Evolutionary conservation across 2,329 filamentous ascomycete genomes (phyloP).

Genomic region (Laburnicola sp.): DNA sequence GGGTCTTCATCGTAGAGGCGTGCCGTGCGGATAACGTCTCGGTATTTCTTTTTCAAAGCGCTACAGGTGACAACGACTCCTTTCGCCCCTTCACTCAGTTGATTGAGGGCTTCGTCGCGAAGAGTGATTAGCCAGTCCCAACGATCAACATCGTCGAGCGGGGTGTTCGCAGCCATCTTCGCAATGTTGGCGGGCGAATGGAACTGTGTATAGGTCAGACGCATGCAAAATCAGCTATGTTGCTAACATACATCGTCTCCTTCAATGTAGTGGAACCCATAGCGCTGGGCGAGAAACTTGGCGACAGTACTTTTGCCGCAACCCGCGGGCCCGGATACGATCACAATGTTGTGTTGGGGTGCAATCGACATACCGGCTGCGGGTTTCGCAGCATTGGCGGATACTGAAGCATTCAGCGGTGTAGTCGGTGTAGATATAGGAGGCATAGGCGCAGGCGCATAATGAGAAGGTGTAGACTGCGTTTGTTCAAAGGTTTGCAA

Average conservation of each 20-base stretch:
- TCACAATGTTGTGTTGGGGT: constrained; percentile 53
- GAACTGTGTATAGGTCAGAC: constrained; percentile 42
- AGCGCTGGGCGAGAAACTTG: constrained; percentile 48
- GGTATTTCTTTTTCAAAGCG: constrained; percentile 94
- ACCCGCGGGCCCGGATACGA: constrained; percentile 58
- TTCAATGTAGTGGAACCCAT: constrained; percentile 54
- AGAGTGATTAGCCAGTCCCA: constrained; percentile 86
- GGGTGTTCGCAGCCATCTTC: constrained; percentile 84
- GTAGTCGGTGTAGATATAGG: constrained; percentile 33
- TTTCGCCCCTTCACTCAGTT: constrained; percentile 40
- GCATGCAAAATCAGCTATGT: background rate
- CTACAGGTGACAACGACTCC: constrained; percentile 95
- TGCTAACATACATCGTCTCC: constrained; percentile 52
- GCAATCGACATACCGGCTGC: constrained; percentile 32
- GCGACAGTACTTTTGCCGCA: constrained; percentile 59
- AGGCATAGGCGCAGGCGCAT: constrained; percentile 36
- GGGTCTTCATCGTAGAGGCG: constrained; percentile 52
- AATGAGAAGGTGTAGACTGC: constrained; percentile 32
- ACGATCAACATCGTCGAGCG: constrained; percentile 87
- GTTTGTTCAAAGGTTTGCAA: constrained; percentile 40
- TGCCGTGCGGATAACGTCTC: constrained; percentile 65
- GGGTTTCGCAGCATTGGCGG: constrained; percentile 19
- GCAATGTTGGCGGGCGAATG: constrained; percentile 60
- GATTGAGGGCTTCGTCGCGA: constrained; percentile 49
- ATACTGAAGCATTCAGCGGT: constrained; percentile 25